Base-by-base conservation (phyloP, 345 rosid genomes). In the Rhizophora apiculata region DNA sequence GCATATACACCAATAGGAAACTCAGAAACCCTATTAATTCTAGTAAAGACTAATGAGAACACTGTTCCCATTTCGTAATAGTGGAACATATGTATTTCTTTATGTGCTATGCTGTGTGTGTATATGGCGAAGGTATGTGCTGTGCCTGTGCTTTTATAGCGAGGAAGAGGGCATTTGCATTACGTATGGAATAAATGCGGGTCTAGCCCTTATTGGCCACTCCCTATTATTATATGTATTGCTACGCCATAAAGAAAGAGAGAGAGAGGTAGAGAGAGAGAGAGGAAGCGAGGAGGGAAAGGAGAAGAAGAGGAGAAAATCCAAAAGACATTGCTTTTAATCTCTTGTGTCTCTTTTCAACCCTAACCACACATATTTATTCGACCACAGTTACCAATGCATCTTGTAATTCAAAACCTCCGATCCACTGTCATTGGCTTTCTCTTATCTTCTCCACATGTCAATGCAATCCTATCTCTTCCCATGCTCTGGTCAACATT, bases 341-440 rank as follows among this genome's bases (percentile, higher is more conserved):
- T 72, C 29, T 56, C 60, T 56, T 27, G 4, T 3, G 9, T 9
- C 59, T 22, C 59, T n/a, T 53, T 56, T 56, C 63, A 75, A 69
- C 66, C 59, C 68, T 71, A 73, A 68, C 69, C 74, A 76, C 34
- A 66, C 53, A 62, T 77, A 78, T 78, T 82, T 67, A 79, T 74
- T 77, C 80, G 75, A 49, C 48, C 65, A 70, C 79, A 62, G 39
- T 75, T 83, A 73, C 81, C 84, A 68, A 80, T 77, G 86, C 80
- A 37, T 79, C 80, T 83, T 65, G 82, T 80, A 73, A 76, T 65
- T 78, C 82, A 78, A 77, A 83, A 49, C 16, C 26, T 26, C 76
- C 74, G 68, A 70, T 73, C 77, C 64, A 34, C 59, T n/a, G 59
- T 27, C 46, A 10, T 39, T 39, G 46, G 46, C 3, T 39, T 39